phyloP scores from a whole-genome alignment of 1,284 basidiomycete genomes.

The Taiwanofungus camphoratus region DNA sequence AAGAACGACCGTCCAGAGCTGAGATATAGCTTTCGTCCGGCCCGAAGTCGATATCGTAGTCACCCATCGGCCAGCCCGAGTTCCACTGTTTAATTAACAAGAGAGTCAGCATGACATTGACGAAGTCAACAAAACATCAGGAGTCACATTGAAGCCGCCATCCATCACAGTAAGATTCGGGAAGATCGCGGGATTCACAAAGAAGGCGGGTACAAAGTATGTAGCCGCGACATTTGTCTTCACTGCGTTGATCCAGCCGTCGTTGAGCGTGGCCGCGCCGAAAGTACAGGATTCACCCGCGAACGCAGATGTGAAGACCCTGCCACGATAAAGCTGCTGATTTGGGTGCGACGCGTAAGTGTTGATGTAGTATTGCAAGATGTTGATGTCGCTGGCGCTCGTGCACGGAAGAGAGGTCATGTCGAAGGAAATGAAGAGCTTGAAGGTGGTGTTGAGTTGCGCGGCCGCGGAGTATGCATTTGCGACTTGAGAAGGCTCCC shows the following conservation, averaged over 20 bases:
- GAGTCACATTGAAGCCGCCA: slow-evolving; percentile 33
- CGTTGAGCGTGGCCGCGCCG: slow-evolving; percentile 28
- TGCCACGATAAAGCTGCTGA: slow-evolving; percentile 37
- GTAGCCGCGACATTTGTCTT: slow-evolving; percentile 21
- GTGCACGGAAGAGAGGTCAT: slow-evolving; percentile 44
- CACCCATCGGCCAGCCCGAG: slow-evolving; percentile 31
- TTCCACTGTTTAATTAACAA: slow-evolving; percentile 33
- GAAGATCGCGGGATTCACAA: slow-evolving; percentile 27
- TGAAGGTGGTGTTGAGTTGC: slow-evolving; percentile 31
- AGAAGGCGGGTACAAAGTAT: slow-evolving; percentile 36
- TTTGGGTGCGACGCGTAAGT: slow-evolving; percentile 35
- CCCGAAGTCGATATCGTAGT: slow-evolving; percentile 25
- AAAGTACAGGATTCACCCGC: slow-evolving; percentile 47
- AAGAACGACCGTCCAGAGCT: slow-evolving; percentile 22
- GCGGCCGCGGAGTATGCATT: slow-evolving; percentile 34
- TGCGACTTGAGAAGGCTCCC: slow-evolving; percentile 41
- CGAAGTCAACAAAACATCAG: neutral
- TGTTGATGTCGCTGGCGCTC: slow-evolving; percentile 25
- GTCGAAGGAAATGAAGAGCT: slow-evolving; percentile 55
- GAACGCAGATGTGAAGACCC: slow-evolving; percentile 48
- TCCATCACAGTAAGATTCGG: slow-evolving; percentile 25
- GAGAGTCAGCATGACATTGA: neutral
- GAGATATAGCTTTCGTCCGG: slow-evolving; percentile 26
- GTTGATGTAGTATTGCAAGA: slow-evolving; percentile 37
- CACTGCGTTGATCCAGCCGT: slow-evolving; percentile 30